These are phyloP conservation scores for Debaryomyces udenii DNA, from an alignment of 1,139 yeast genomes.

Conservation along the genomic window DNA sequence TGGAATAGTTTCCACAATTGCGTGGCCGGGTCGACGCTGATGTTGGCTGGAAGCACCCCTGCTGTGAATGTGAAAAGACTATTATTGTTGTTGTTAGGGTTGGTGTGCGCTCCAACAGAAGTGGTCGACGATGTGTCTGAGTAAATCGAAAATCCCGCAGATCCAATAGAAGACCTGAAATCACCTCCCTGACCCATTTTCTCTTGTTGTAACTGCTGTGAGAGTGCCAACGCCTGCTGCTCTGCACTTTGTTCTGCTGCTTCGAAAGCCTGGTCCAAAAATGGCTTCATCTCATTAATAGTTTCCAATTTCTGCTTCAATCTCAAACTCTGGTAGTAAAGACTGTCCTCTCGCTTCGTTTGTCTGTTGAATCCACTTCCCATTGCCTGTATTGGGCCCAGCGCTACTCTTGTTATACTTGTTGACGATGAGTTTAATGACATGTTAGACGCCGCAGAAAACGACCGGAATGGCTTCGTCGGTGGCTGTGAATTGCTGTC, in stretches of 20 bases:
- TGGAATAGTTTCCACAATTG: constrained; percentile 87
- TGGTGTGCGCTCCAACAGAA: constrained; percentile 13
- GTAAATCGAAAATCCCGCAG: constrained; percentile 26
- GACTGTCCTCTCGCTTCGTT: constrained; percentile 69
- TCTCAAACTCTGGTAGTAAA: constrained; percentile 69
- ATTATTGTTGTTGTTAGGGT: constrained; percentile 20
- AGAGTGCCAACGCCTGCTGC: constrained; percentile 67
- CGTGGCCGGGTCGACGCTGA: constrained; percentile 88
- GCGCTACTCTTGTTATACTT: constrained; percentile 39
- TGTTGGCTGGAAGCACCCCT: constrained; percentile 73
- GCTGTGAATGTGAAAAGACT: constrained; percentile 66
- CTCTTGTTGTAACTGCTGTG: constrained; percentile 36
- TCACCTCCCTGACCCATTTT: constrained; percentile 21
- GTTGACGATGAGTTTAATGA: constrained; percentile 32
- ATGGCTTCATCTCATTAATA: constrained; percentile 75
- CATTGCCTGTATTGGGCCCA: constrained; percentile 46
- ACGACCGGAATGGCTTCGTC: constrained; percentile 37
- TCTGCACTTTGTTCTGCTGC: constrained; percentile 69
- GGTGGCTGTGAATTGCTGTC: constrained; percentile 19
- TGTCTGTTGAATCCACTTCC: constrained; percentile 56
- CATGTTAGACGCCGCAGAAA: constrained; percentile 38
- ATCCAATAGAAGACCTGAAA: constrained; percentile 33
- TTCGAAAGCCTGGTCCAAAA: constrained; percentile 56
- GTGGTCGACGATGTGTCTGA: constrained; percentile 25
- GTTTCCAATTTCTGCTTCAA: constrained; percentile 60